Conservation (phyloP, 169 alveolate genomes). For the Cryptosporidium muris region DNA sequence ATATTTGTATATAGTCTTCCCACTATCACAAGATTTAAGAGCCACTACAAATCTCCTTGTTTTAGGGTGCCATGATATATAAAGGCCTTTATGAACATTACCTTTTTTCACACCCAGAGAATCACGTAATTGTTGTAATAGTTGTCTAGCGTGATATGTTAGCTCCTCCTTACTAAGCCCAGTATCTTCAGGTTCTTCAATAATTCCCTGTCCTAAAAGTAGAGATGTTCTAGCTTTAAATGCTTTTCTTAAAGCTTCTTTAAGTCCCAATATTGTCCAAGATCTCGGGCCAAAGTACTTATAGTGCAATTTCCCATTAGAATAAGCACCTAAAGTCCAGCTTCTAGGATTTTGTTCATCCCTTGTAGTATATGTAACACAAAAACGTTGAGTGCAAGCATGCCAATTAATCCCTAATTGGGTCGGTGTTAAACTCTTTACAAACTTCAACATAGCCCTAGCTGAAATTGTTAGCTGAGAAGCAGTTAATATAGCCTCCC, state of each 20-base stretch:
- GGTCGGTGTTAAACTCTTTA: slow-evolving; percentile 53
- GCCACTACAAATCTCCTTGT: slow-evolving; percentile 70
- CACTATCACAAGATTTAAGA: slow-evolving; percentile 64
- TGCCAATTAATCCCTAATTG: slow-evolving; percentile 69
- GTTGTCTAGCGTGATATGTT: slow-evolving; percentile 64
- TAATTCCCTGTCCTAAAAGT: slow-evolving; percentile 58
- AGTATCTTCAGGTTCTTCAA: slow-evolving; percentile 70
- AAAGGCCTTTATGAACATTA: slow-evolving; percentile 68
- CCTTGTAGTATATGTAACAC: slow-evolving; percentile 67
- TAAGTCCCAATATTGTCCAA: slow-evolving; percentile 66
- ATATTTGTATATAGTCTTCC: slow-evolving; percentile 64
- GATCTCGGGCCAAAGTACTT: slow-evolving; percentile 70
- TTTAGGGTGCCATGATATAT: slow-evolving; percentile 68
- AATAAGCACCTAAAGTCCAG: slow-evolving; percentile 70
- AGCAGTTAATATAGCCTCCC: slow-evolving; percentile 62
- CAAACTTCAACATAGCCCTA: slow-evolving; percentile 69
- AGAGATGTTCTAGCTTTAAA: slow-evolving; percentile 68
- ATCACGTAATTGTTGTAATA: slow-evolving; percentile 57
- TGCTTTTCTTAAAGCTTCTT: slow-evolving; percentile 63
- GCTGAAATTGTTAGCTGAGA: slow-evolving; percentile 65
- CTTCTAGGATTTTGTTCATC: slow-evolving; percentile 68
- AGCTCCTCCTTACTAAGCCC: slow-evolving; percentile 67
- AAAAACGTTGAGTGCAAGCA: slow-evolving; percentile 65
- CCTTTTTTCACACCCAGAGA: slow-evolving; percentile 68
- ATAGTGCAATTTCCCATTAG: slow-evolving; percentile 61